A percentile compares a stretch with the other conserved stretches of the same genome.
These are phyloP conservation scores for Trypanosoma cruzi DNA, from an alignment of 208 protist species.

Conservation along the genomic window DNA sequence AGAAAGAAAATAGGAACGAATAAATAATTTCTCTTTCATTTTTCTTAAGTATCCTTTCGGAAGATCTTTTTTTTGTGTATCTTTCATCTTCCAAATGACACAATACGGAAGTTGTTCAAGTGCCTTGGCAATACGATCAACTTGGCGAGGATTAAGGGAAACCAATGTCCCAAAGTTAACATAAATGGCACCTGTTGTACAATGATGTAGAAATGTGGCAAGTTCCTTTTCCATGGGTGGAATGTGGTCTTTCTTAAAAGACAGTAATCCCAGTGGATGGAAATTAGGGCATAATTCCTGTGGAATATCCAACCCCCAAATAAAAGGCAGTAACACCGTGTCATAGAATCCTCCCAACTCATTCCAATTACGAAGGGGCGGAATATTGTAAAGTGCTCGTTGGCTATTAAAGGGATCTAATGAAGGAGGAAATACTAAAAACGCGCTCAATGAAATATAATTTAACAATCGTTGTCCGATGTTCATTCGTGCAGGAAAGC, in stretches of 20 bases:
- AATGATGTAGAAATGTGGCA: slow-evolving; percentile 38
- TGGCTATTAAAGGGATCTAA: slow-evolving; percentile 33
- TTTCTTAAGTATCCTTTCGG: slow-evolving; percentile 16
- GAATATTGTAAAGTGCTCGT: slow-evolving; percentile 25
- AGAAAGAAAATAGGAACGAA: slow-evolving; percentile 32
- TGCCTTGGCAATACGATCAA: slow-evolving; percentile 29
- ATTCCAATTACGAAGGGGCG: slow-evolving; percentile 29
- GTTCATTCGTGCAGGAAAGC: slow-evolving; percentile 38
- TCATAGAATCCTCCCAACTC: slow-evolving; percentile 48
- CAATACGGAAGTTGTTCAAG: slow-evolving; percentile 35
- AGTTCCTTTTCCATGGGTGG: slow-evolving; percentile 20
- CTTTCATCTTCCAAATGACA: slow-evolving; percentile 51
- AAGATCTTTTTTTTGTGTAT: slow-evolving; percentile 11
- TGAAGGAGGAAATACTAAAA: slow-evolving; percentile 1
- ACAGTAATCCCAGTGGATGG: slow-evolving; percentile 46
- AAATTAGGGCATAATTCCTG: slow-evolving; percentile 60
- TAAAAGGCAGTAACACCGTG: slow-evolving; percentile 34
- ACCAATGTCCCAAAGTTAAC: slow-evolving; percentile 55
- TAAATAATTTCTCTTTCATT: background rate
- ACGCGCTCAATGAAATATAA: slow-evolving; percentile 28
- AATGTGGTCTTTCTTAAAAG: slow-evolving; percentile 31
- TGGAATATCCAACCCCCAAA: slow-evolving; percentile 56
- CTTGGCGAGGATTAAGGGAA: slow-evolving; percentile 15
- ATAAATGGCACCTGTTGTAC: slow-evolving; percentile 44
- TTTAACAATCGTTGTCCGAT: slow-evolving; percentile 27